phyloP scores from a whole-genome alignment of 1,139 yeast genomes.

The Sugiyamaella neomexicana region DNA sequence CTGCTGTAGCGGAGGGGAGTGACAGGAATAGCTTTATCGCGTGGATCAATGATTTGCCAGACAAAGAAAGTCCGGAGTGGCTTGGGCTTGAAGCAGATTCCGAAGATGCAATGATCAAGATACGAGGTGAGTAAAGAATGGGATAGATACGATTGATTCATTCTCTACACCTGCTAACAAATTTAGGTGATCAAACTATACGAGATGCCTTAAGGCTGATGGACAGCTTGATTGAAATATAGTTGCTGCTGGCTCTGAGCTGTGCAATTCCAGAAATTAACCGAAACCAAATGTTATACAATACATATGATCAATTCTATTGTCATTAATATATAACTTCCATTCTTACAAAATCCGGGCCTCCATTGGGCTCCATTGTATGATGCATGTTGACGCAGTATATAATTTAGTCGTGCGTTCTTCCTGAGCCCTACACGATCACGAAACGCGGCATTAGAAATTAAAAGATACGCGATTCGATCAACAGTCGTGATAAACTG shows the following conservation, averaged over 20 bases:
- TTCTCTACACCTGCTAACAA: slow-evolving; percentile 6
- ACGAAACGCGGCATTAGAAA: background rate
- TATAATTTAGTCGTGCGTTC: background rate
- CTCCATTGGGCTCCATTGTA: too few species aligned
- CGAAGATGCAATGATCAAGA: slow-evolving; percentile 39
- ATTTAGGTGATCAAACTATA: slow-evolving; percentile 10
- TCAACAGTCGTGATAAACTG: background rate
- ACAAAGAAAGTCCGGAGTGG: slow-evolving; percentile 63
- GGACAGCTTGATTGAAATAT: slow-evolving; percentile 11
- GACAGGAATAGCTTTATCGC: slow-evolving; percentile 40
- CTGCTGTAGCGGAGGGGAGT: slow-evolving; percentile 54
- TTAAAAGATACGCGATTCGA: background rate
- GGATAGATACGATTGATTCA: background rate
- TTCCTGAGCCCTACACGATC: background rate
- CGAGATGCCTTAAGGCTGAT: slow-evolving; percentile 1
- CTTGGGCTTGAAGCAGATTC: slow-evolving; percentile 54
- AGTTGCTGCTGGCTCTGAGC: too few species aligned
- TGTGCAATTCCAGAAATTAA: too few species aligned
- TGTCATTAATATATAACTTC: too few species aligned
- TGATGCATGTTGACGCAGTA: background rate
- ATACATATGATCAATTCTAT: too few species aligned
- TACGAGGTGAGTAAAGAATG: slow-evolving; percentile 26
- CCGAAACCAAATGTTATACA: too few species aligned
- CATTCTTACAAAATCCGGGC: too few species aligned
- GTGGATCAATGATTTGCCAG: slow-evolving; percentile 62